phyloP scores from a whole-genome alignment of 2,329 filamentous ascomycete genomes.

The Stachybotrys elegans region DNA sequence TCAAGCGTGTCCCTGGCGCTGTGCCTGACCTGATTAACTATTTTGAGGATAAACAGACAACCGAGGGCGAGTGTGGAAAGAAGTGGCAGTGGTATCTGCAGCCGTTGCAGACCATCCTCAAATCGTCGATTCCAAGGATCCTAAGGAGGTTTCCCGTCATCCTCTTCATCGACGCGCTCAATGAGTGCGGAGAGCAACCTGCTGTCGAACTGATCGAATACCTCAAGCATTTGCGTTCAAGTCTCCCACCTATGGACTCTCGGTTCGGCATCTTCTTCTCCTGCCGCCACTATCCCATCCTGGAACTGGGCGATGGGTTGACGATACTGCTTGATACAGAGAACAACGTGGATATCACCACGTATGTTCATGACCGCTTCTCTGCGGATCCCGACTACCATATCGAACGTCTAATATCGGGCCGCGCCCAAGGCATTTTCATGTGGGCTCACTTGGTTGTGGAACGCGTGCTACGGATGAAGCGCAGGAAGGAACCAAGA shows the following conservation, averaged over 20 bases:
- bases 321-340: conserved; percentile 23
- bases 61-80: conserved; percentile 9
- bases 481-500: conserved; percentile 4
- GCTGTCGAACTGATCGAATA: conserved; percentile 13
- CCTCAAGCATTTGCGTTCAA: conserved; percentile 15
- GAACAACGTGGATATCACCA: conserved; percentile 23
- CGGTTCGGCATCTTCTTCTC: conserved; percentile 22
- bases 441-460: conserved; percentile 30
- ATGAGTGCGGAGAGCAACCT: conserved; percentile 23
- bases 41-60: conserved; percentile 9
- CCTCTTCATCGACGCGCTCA: conserved; percentile 29
- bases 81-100: conserved; percentile 20
- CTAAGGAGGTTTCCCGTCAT: conserved; percentile 13
- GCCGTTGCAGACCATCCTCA: conserved; percentile 16
- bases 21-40: conserved; percentile 10
- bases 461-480: conserved; percentile 10
- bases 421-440: conserved; percentile 25
- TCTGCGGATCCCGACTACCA: background rate
- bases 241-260: conserved; percentile 7
- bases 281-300: conserved; percentile 25
- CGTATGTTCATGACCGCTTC: conserved; percentile 20
- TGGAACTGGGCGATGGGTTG: conserved; percentile 12
- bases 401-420: conserved; percentile 15
- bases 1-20: conserved; percentile 16
- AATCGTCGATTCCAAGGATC: conserved; percentile 13